These are phyloP conservation scores for Fraxinus platypoda DNA, from an alignment of 305 asterid genomes.

Conservation along the genomic window DNA sequence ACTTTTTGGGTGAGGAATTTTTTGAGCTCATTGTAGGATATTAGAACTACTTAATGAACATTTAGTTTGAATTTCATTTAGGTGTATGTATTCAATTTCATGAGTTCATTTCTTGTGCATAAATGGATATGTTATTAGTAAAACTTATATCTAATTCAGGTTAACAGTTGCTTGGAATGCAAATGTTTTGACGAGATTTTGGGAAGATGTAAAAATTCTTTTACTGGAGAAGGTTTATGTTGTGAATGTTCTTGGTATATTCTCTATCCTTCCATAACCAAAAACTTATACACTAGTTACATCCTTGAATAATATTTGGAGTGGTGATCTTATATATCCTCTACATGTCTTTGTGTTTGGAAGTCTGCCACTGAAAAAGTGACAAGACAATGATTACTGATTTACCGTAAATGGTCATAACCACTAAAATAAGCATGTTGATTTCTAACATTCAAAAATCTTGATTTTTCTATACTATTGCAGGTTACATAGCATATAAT, in stretches of 20 bases:
- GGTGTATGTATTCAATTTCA: constrained; percentile 5
- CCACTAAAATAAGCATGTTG: background rate
- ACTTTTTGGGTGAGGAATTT: constrained; percentile 42
- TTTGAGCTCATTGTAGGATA: constrained; percentile 1
- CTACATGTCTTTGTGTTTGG: background rate
- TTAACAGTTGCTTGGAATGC: constrained; percentile 24
- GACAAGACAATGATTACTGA: constrained; percentile 8
- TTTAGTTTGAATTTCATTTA: constrained; percentile 10
- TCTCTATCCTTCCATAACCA: constrained; percentile 20
- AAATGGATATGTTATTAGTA: constrained; percentile 15
- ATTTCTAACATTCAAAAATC: constrained; percentile 4
- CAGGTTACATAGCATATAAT: constrained; percentile 95
- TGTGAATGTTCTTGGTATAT: constrained; percentile 88
- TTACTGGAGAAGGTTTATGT: constrained; percentile 71
- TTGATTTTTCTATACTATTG: constrained; percentile 25
- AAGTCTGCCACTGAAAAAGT: constrained; percentile 6
- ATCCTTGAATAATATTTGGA: background rate
- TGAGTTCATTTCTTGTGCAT: constrained; percentile 13
- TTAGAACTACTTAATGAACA: constrained; percentile 5
- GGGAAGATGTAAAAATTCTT: constrained; percentile 66
- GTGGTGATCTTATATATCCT: background rate
- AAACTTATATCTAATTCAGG: constrained; percentile 37
- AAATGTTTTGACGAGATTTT: constrained; percentile 36
- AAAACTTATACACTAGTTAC: background rate
- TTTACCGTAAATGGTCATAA: constrained; percentile 8